Conservation (phyloP, 2,329 filamentous ascomycete species). For the Fusarium torreyae region DNA sequence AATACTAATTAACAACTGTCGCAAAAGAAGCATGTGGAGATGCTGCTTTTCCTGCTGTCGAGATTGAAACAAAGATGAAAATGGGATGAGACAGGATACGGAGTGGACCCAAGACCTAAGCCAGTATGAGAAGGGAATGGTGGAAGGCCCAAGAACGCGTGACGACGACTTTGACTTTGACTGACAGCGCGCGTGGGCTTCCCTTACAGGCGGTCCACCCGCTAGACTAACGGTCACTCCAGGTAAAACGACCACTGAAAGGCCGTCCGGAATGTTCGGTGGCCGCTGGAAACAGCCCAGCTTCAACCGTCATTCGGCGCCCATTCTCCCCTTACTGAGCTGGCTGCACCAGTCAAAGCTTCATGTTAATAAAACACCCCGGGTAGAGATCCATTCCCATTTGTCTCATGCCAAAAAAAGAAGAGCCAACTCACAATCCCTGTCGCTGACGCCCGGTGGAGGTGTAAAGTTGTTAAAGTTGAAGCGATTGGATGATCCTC, state of each 20-base stretch:
- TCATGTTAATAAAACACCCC: constrained; percentile 40
- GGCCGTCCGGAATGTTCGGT: constrained; percentile 27
- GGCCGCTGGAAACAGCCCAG: constrained; percentile 10
- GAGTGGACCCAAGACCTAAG: constrained; percentile 32
- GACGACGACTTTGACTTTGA: constrained; percentile 30
- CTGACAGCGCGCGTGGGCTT: constrained; percentile 27
- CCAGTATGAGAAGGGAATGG: constrained; percentile 37
- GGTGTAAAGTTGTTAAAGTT: constrained; percentile 27
- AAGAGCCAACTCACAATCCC: constrained; percentile 28
- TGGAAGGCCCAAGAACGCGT: constrained; percentile 28
- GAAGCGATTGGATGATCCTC: constrained; percentile 32
- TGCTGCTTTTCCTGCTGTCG: constrained; percentile 26
- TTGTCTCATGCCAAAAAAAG: constrained; percentile 43
- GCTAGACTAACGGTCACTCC: constrained; percentile 28
- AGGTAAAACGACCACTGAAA: constrained; percentile 28
- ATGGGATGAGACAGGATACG: constrained; percentile 27
- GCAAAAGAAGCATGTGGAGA: constrained; percentile 35
- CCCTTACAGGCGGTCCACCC: constrained; percentile 29
- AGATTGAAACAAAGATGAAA: constrained; percentile 45
- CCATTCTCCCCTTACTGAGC: neutral
- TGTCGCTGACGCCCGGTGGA: constrained; percentile 41
- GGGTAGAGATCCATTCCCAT: constrained; percentile 13
- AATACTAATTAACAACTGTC: constrained; percentile 3
- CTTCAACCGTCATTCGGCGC: neutral
- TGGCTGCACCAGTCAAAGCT: constrained; percentile 6